Evolutionary conservation across 495 filamentous ascomycete genomes (phyloP).

Genomic region (Penicillium steckii): DNA sequence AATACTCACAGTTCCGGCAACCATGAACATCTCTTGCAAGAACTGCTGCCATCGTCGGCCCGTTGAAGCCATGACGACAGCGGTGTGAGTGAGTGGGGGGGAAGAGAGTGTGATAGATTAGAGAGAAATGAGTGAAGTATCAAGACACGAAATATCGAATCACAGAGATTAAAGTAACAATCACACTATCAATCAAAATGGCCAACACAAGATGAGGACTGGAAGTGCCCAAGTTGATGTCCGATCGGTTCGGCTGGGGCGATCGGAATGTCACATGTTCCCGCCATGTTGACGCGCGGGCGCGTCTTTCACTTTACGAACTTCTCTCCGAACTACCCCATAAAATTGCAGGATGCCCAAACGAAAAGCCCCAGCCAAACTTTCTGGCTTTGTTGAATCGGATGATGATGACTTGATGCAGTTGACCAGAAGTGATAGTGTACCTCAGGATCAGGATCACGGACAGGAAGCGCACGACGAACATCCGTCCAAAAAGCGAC

Average conservation of each 20-base stretch:
- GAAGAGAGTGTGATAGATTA: not conserved
- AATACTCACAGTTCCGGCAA: slow-evolving; percentile 56
- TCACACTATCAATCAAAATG: not conserved
- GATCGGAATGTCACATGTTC: slow-evolving; percentile 38
- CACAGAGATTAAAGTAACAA: not conserved
- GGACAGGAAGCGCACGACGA: slow-evolving; percentile 34
- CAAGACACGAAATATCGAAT: not conserved
- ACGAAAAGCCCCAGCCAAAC: slow-evolving; percentile 47
- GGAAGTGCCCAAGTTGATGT: slow-evolving; percentile 5
- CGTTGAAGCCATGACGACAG: slow-evolving; percentile 47
- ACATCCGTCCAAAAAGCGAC: slow-evolving; percentile 40
- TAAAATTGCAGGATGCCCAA: slow-evolving; percentile 48
- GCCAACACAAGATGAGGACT: not conserved
- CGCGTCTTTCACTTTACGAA: slow-evolving; percentile 1
- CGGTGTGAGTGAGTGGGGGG: slow-evolving; percentile 6
- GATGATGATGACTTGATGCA: slow-evolving; percentile 62
- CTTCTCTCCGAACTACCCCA: not conserved
- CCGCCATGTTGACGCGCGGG: slow-evolving; percentile 21
- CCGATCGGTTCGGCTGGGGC: slow-evolving; percentile 33
- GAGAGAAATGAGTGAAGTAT: not conserved
- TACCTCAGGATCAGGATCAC: slow-evolving; percentile 22
- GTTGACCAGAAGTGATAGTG: slow-evolving; percentile 18
- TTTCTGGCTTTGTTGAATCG: slow-evolving; percentile 65
- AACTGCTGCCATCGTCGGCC: slow-evolving; percentile 55
- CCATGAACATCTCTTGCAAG: slow-evolving; percentile 56